Conservation (phyloP, 495 filamentous ascomycete genomes). For the Podospora pseudocomata region DNA sequence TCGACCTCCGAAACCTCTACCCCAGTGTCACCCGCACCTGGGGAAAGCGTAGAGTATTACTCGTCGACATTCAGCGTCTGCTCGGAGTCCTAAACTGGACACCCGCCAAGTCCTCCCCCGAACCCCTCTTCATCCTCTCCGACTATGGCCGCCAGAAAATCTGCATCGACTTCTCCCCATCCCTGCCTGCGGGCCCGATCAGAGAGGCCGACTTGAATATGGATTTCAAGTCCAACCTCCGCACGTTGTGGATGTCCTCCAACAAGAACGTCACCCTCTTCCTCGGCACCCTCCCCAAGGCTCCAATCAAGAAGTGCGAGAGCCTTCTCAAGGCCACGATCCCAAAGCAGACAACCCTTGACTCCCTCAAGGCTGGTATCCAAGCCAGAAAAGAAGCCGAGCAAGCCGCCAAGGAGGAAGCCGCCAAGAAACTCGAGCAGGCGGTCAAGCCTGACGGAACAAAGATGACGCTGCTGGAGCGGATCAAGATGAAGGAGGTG, state of each 20-base stretch:
- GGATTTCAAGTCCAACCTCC: constrained; percentile 50
- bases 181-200: constrained; percentile 40
- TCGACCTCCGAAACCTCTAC: constrained; percentile 54
- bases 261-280: constrained; percentile 38
- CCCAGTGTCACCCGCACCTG: constrained; percentile 55
- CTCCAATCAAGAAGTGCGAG: constrained; percentile 47
- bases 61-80: constrained; percentile 56
- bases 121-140: constrained; percentile 47
- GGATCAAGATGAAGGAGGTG: constrained; percentile 58
- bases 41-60: constrained; percentile 55
- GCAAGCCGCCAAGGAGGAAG: constrained; percentile 17
- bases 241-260: constrained; percentile 41
- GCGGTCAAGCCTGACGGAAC: constrained; percentile 32
- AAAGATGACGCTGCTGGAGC: constrained; percentile 55
- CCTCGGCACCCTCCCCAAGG: constrained; percentile 51
- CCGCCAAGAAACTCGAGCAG: constrained; percentile 15
- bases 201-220: constrained; percentile 55
- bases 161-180: constrained; percentile 39
- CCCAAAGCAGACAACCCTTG: constrained; percentile 58
- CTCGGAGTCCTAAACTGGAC: constrained; percentile 49
- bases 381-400: constrained; percentile 42
- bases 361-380: constrained; percentile 55
- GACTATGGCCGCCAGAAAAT: constrained; percentile 57
- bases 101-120: constrained; percentile 12
- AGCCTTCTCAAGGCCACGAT: constrained; percentile 42